Evolutionary conservation across 2,329 filamentous ascomycete species (phyloP).

Genomic region (Lachnellula occidentalis): DNA sequence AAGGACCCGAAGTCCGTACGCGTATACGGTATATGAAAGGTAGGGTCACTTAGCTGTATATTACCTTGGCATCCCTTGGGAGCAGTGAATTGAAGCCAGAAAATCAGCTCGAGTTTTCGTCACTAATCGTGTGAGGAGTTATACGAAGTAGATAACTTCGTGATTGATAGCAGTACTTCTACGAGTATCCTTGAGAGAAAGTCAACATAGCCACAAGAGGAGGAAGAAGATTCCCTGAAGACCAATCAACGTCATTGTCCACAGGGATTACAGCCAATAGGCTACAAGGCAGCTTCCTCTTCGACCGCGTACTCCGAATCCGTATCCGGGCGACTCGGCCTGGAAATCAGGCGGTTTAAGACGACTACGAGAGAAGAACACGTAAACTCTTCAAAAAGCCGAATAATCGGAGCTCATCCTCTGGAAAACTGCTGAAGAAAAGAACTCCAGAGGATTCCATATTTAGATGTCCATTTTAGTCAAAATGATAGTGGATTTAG

Average conservation of each 20-base stretch:
- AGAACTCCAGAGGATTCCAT: neutral
- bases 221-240: constrained; percentile 3
- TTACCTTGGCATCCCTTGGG: too few relatives aligned
- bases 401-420: neutral
- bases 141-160: too few relatives aligned
- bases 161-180: too few relatives aligned
- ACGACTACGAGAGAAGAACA: neutral
- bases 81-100: too few relatives aligned
- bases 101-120: too few relatives aligned
- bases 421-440: neutral
- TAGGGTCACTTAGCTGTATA: too few relatives aligned
- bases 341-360: neutral
- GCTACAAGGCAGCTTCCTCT: neutral
- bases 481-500: neutral
- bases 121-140: too few relatives aligned
- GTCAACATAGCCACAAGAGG: neutral
- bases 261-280: constrained; percentile 1
- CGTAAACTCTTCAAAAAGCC: too few relatives aligned
- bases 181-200: neutral
- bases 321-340: neutral
- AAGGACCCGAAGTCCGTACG: too few relatives aligned
- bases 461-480: neutral
- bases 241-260: constrained; percentile 4
- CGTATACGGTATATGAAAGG: too few relatives aligned
- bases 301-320: neutral